Conservation (phyloP, 179 eudicot genomes). For the Beta lomatogona region DNA sequence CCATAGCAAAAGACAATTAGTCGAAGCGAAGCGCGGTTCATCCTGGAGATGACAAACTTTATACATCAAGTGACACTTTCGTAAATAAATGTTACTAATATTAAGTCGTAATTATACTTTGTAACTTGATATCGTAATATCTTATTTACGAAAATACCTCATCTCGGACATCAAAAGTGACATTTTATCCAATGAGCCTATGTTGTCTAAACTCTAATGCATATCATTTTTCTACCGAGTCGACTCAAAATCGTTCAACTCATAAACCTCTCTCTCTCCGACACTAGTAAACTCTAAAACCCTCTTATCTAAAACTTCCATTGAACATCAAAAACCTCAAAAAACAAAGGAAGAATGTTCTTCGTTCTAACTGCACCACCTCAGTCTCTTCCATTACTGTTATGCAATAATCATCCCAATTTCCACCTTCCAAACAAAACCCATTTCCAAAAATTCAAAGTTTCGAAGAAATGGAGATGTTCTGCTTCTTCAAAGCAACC, state of each 20-base stretch:
- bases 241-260: slow-evolving; percentile 15
- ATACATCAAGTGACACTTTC: too few relatives aligned
- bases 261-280: slow-evolving; percentile 20
- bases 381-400: slow-evolving; percentile 10
- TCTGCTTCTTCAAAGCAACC: slow-evolving; percentile 42
- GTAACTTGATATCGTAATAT: too few relatives aligned
- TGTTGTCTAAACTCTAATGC: too few relatives aligned
- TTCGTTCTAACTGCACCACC: slow-evolving; percentile 25
- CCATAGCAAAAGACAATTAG: too few relatives aligned
- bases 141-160: too few relatives aligned
- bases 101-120: too few relatives aligned
- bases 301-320: slow-evolving; percentile 15
- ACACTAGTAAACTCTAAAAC: slow-evolving; percentile 5
- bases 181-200: too few relatives aligned
- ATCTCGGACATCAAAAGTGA: too few relatives aligned
- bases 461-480: slow-evolving; percentile 42
- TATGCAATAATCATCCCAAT: slow-evolving; percentile 11
- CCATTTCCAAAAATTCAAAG: slow-evolving; percentile 21
- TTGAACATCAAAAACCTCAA: not conserved
- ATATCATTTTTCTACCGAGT: not conserved
- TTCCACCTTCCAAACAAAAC: slow-evolving; percentile 14
- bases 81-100: too few relatives aligned
- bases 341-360: slow-evolving; percentile 1
- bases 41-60: too few relatives aligned
- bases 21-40: too few relatives aligned